Evolutionary conservation across 2,329 filamentous ascomycete species (phyloP).

Genomic region (Ascochyta fabae): DNA sequence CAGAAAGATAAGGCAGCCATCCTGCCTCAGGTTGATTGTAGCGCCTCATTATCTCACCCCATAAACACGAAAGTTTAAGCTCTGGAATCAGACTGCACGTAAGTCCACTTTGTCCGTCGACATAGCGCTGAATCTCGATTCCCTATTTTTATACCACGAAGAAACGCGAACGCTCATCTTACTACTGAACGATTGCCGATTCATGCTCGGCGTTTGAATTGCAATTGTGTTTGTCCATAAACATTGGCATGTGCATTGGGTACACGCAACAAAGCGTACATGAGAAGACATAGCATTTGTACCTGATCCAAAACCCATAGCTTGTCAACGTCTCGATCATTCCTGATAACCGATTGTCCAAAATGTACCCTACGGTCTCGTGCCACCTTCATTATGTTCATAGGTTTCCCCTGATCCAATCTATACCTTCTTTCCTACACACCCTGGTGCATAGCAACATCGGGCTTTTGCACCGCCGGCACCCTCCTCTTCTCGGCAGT

Average conservation of each 20-base stretch:
- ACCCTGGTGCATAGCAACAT: slow-evolving; percentile 52
- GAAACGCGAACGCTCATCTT: too few relatives aligned
- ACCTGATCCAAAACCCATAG: not conserved
- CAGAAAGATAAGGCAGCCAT: slow-evolving; percentile 6
- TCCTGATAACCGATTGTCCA: slow-evolving; percentile 26
- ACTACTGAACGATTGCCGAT: too few relatives aligned
- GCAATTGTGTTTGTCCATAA: too few relatives aligned
- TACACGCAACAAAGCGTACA: not conserved
- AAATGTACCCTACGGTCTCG: not conserved
- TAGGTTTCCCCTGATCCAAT: not conserved
- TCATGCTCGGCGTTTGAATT: too few relatives aligned
- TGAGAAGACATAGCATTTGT: not conserved
- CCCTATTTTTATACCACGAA: too few relatives aligned
- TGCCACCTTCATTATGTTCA: not conserved
- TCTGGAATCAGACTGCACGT: not conserved
- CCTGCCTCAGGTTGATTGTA: slow-evolving; percentile 15
- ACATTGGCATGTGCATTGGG: too few relatives aligned
- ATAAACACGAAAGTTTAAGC: not conserved
- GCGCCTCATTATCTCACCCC: not conserved
- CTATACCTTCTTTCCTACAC: slow-evolving; percentile 32
- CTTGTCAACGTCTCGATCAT: slow-evolving; percentile 19
- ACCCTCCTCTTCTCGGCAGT: slow-evolving; percentile 21
- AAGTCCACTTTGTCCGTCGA: not conserved
- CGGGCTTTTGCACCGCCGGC: slow-evolving; percentile 22
- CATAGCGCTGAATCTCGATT: not conserved